Evolutionary conservation across 2,329 filamentous ascomycete species (phyloP).

Genomic region (Ceratocystis lukuohia): DNA sequence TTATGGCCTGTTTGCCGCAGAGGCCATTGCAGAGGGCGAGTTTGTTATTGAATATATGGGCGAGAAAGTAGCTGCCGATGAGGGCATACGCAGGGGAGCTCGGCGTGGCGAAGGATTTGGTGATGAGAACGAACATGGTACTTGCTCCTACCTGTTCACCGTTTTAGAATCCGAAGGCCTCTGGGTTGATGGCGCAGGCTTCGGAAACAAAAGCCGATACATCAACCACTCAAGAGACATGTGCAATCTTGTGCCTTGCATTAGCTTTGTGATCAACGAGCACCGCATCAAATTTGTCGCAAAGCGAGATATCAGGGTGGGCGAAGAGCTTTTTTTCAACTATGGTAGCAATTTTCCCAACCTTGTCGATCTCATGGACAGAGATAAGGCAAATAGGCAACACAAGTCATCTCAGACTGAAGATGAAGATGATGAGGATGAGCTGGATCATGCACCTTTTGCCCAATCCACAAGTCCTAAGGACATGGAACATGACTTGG

Average conservation of each 20-base stretch:
- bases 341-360: slow-evolving; percentile 60
- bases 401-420: slow-evolving; percentile 5
- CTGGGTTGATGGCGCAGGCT: slow-evolving; percentile 61
- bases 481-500: not conserved
- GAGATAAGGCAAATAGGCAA: slow-evolving; percentile 11
- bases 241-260: slow-evolving; percentile 50
- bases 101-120: slow-evolving; percentile 43
- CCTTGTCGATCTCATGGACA: slow-evolving; percentile 27
- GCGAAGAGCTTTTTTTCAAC: slow-evolving; percentile 71
- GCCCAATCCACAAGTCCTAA: not conserved
- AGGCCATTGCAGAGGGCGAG: slow-evolving; percentile 52
- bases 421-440: not conserved
- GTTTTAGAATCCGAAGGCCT: slow-evolving; percentile 46
- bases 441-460: not conserved
- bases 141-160: slow-evolving; percentile 52
- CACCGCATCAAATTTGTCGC: slow-evolving; percentile 65
- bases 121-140: slow-evolving; percentile 42
- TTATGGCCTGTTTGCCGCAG: slow-evolving; percentile 61
- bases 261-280: slow-evolving; percentile 60
- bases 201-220: slow-evolving; percentile 69
- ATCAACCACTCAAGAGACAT: slow-evolving; percentile 59
- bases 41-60: slow-evolving; percentile 73
- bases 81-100: slow-evolving; percentile 55
- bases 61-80: slow-evolving; percentile 57
- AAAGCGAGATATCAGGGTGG: slow-evolving; percentile 49